Conservation (phyloP, 257 asterid species). For the Solanum sejunctum region DNA sequence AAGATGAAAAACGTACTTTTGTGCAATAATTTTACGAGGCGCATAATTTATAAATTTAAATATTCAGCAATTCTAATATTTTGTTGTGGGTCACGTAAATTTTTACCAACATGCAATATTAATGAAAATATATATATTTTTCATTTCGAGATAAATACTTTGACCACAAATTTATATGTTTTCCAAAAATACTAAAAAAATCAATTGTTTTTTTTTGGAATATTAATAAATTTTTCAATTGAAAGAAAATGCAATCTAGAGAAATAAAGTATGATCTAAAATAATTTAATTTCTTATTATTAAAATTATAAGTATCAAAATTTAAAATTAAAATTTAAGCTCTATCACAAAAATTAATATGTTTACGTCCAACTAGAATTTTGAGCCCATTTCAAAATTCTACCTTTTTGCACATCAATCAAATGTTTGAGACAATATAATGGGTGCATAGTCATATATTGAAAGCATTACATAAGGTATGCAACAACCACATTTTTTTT, state of each 20-base stretch:
- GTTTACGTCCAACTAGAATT: background rate
- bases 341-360: background rate
- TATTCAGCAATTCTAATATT: background rate
- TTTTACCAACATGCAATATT: background rate
- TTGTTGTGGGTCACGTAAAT: background rate
- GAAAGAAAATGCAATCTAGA: too few relatives aligned
- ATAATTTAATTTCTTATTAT: background rate
- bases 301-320: background rate
- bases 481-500: too few relatives aligned
- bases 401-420: too few relatives aligned
- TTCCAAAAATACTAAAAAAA: too few relatives aligned
- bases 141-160: background rate
- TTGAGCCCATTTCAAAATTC: background rate
- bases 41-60: background rate
- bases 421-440: too few relatives aligned
- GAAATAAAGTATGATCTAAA: background rate
- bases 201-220: too few relatives aligned
- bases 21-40: background rate
- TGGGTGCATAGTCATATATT: too few relatives aligned
- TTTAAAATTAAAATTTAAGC: background rate
- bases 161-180: too few relatives aligned
- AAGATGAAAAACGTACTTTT: background rate
- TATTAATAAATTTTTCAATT: too few relatives aligned
- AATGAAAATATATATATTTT: background rate
- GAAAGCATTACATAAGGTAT: too few relatives aligned